Evolutionary conservation across 2,329 filamentous ascomycete genomes (phyloP), one percentile per base, ranked within the genome.

Genomic region (Macrophomina phaseolina): DNA sequence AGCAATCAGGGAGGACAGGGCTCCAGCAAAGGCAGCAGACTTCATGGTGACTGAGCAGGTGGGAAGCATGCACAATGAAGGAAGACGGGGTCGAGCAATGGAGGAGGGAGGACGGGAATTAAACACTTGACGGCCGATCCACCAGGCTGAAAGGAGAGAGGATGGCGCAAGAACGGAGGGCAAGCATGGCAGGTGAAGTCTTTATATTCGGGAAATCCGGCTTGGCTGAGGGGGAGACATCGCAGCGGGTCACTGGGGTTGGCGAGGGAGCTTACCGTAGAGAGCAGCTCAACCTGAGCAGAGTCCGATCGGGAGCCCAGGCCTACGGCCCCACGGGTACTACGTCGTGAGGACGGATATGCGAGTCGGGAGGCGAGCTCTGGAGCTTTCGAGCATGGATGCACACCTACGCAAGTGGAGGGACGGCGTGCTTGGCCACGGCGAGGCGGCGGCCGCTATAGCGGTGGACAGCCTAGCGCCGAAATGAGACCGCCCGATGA

Each of bases 1-100:
- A 28, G 56, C 38, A 36, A 51, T 18, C 38, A 63, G 42, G 16
- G 64, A 45, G 45, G 64, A 40, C 5, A 65, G 46, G 3, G 55
- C 55, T 8, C 53, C 55, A 9, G 46, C 48, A 28, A 63, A n/a
- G 12, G 52, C 28, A n/a, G 58, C 38, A 16, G 58, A 62, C 58
- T 63, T 67, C 65, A 67, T 67, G 40, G 16, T 23, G 36, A 28
- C 9, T 18, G 4, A 11, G 11, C 8, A 34, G 32, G 40, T 32
- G 16, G 16, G 3, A 4, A 23, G 23, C 16, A 30, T 38, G 28
- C 4, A 34, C 6, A 8, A 4, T 28, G 49, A 46, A 56, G 62
- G 45, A 56, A 6, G 51, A 9, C 36, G 63, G 63, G 30, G 9
- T 9, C 12, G 12, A 38, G 51, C 14, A 38, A 34, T 49, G 9